Evolutionary conservation across 208 protist species (phyloP).

Genomic region (Acanthamoeba polyphaga): DNA sequence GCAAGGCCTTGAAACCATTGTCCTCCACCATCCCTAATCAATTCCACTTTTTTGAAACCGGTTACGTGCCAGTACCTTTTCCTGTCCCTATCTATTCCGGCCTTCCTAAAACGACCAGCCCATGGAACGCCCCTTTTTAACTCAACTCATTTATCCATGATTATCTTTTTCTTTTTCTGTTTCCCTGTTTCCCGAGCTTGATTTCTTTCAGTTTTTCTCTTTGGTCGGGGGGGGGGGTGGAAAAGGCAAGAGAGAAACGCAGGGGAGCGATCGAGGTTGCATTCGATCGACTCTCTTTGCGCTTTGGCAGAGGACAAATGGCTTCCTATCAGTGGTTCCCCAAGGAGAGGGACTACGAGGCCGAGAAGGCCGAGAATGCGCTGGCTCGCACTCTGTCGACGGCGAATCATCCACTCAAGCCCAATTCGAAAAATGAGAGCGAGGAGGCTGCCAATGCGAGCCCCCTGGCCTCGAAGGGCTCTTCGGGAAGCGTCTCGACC

Average conservation of each 20-base stretch:
- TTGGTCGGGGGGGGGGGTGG: background rate
- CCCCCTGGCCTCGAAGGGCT: background rate
- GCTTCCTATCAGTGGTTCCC: constrained; percentile 15
- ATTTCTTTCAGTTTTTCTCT: background rate
- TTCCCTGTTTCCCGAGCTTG: background rate
- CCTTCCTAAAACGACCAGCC: no score
- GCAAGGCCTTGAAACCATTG: background rate
- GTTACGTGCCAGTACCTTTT: no score
- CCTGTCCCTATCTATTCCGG: no score
- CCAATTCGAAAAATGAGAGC: background rate
- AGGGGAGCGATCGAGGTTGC: background rate
- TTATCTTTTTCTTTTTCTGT: background rate
- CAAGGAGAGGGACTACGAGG: constrained; percentile 16
- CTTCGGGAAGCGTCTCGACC: background rate
- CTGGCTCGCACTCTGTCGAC: background rate
- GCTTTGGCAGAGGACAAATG: background rate
- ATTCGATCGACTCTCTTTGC: background rate
- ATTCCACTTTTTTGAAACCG: no score
- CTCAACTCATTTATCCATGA: no score
- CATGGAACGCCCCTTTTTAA: no score
- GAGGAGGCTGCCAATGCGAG: background rate
- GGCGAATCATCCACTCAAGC: constrained; percentile 23
- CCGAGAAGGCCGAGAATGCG: background rate
- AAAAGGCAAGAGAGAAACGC: background rate
- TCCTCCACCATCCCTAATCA: no score